Base-by-base conservation (phyloP, 371 early-diverging fungal species). In the Actinomortierella ambigua region DNA sequence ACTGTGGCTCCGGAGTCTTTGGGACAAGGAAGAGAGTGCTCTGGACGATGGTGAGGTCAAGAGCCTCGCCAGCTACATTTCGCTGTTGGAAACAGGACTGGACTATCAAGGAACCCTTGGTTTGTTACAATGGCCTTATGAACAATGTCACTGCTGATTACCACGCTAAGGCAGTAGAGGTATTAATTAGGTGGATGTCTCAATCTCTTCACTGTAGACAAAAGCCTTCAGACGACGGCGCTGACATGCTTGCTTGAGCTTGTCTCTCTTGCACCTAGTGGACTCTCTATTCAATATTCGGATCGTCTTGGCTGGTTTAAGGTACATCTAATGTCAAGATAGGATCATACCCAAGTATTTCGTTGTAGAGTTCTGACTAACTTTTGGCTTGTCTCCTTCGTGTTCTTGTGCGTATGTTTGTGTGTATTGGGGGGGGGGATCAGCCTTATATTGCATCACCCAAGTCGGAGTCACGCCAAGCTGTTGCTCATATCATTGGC, bases 401-500 rank as follows among this genome's bases (percentile, higher is more conserved):
- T 34, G 34, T 34, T 11, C 42, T 13, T 49, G 8, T 27, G 9
- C 39, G n/a, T 46, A 39, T 50, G 34, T 53, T 46, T 5, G 20
- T 1, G 11, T 5, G 51, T 61, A n/a, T n/a, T n/a, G n/a, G n/a
- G n/a, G n/a, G n/a, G n/a, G n/a, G n/a, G n/a, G n/a, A n/a, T n/a
- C n/a, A 86, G 76, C 73, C 85, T 0, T 86, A 89, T 40, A 59
- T 89, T 20, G 61, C 80, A 0, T 87, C 90, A 0, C 75, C 85
- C 8, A 89, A 88, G 53, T 42, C 78, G 4, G 92, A 91, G 29
- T 86, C 90, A 1, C 80, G 92, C 26, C 69, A 63, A 15, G 68
- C 82, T 18, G 88, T 89, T 77, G 87, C 91, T 0, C 90, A 89
- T 50, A 82, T 92, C 14, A 83, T 92, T 53, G 93, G 90, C 49